phyloP scores from a whole-genome alignment of 2,329 filamentous ascomycete genomes.

The Rhinocladiella mackenziei region DNA sequence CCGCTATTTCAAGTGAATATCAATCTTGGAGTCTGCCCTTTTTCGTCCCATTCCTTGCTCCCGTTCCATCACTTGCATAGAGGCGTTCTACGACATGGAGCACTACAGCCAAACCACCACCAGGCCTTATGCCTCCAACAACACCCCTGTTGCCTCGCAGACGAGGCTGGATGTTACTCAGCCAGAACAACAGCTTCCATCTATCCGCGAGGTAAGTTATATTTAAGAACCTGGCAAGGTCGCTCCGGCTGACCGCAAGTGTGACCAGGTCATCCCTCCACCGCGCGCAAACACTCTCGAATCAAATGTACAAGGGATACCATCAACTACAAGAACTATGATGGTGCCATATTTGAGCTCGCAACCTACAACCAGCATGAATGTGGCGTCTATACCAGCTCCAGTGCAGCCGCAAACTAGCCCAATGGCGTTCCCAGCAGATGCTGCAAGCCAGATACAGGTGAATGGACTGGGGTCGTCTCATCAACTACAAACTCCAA shows the following conservation, averaged over 20 bases:
- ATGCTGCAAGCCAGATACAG: constrained; percentile 13
- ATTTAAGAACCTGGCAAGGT: not conserved
- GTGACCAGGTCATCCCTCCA: constrained; percentile 17
- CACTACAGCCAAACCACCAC: constrained; percentile 12
- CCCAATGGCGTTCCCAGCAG: constrained; percentile 11
- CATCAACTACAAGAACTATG: constrained; percentile 11
- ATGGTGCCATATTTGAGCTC: constrained; percentile 22
- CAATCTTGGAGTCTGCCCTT: constrained; percentile 17
- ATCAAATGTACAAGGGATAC: constrained; percentile 10
- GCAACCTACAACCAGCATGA: constrained; percentile 16
- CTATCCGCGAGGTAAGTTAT: constrained; percentile 19
- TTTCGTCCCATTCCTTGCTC: constrained; percentile 5
- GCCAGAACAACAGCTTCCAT: constrained; percentile 20
- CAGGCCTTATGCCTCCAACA: constrained; percentile 16
- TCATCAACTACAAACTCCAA: constrained; percentile 14
- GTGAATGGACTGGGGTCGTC: constrained; percentile 11
- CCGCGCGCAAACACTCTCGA: constrained; percentile 13
- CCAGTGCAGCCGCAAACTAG: constrained; percentile 14
- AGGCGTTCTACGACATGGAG: constrained; percentile 9
- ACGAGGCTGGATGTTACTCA: constrained; percentile 5
- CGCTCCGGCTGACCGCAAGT: constrained; percentile 3
- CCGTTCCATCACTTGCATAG: constrained; percentile 6
- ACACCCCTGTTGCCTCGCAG: constrained; percentile 6
- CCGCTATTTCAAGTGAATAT: constrained; percentile 16
- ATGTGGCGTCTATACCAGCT: constrained; percentile 12